Evolutionary conservation across 768 basidiomycete species (phyloP).

Genomic region (Tylopilus felleus): DNA sequence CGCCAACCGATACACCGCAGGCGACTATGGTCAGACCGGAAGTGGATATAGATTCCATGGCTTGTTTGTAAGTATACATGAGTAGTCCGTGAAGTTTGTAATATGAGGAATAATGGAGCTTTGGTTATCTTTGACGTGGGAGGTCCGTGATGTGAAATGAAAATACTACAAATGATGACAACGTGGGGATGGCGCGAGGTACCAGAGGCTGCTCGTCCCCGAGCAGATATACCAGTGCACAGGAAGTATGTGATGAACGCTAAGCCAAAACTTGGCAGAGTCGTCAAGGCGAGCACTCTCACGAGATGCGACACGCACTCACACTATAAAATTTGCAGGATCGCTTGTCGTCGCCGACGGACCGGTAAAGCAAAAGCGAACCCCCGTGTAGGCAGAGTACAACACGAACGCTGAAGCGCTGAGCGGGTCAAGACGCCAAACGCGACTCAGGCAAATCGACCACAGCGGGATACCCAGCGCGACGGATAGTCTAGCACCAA

Average conservation of each 20-base stretch:
- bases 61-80: background rate
- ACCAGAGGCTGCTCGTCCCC: background rate
- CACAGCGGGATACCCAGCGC: slow-evolving; percentile 21
- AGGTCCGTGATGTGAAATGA: background rate
- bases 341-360: slow-evolving; percentile 15
- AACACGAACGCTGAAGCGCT: slow-evolving; percentile 13
- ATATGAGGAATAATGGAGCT: background rate
- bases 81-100: background rate
- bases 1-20: background rate
- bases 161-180: background rate
- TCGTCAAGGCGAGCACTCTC: background rate
- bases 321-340: slow-evolving; percentile 26
- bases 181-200: background rate
- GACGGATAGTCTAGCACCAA: slow-evolving; percentile 15
- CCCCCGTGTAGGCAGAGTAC: slow-evolving; percentile 17
- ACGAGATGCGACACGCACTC: background rate
- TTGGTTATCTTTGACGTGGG: background rate
- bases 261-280: slow-evolving; percentile 13
- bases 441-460: slow-evolving; percentile 19
- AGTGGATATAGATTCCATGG: background rate
- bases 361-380: slow-evolving; percentile 18
- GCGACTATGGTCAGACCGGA: background rate
- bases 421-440: slow-evolving; percentile 20
- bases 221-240: slow-evolving; percentile 9
- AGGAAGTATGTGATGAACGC: slow-evolving; percentile 14